Base-by-base conservation (phyloP, 139 green algal genomes). In the Haematococcus lacustris region DNA sequence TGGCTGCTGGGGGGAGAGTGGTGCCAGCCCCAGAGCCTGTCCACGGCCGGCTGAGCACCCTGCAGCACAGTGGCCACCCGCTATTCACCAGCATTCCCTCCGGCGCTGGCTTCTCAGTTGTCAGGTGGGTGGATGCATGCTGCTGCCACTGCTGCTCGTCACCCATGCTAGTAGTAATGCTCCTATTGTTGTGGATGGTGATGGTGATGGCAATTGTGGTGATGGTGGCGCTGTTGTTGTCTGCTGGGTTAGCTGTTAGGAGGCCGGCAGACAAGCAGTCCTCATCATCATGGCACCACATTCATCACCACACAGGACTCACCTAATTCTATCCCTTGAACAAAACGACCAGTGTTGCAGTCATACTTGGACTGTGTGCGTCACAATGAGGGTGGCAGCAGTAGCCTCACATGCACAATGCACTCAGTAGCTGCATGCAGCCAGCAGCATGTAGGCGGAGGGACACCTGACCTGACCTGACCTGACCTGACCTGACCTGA, bases 71-170 rank as follows among this genome's bases (percentile, higher is more conserved):
- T 0, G 82, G 82, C 6, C 87, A 97, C 73, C 50, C 74, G 0
- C 78, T 98, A n/a, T 95, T 98, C 47, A n/a, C 33, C 0, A 79
- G 76, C 66, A 93, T 96, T 25, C 91, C 94, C 2, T 92, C 87
- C 25, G 89, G 86, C 38, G 41, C 51, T 28, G 69, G 80, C 68
- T 89, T 88, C 59, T 71, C 85, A 5, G 81, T 88, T 5, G 85
- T 88, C n/a, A 80, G 85, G 80, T 89, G 67, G 1, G 82, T 66
- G 50, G 21, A 51, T 57, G n/a, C n/a, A n/a, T n/a, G n/a, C n/a
- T n/a, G n/a, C n/a, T n/a, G n/a, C n/a, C n/a, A n/a, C n/a, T n/a
- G 13, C 21, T 57, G 47, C 9, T 17, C 3, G 53, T 13, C 17
- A 6, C 17, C 9, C 3, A 63, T 63, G 17, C 6, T 26, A 33